Percentiles rank a stretch among this genome's conserved stretches.
Conservation (phyloP, 345 rosid genomes). For the Melaleuca quinquenervia region DNA sequence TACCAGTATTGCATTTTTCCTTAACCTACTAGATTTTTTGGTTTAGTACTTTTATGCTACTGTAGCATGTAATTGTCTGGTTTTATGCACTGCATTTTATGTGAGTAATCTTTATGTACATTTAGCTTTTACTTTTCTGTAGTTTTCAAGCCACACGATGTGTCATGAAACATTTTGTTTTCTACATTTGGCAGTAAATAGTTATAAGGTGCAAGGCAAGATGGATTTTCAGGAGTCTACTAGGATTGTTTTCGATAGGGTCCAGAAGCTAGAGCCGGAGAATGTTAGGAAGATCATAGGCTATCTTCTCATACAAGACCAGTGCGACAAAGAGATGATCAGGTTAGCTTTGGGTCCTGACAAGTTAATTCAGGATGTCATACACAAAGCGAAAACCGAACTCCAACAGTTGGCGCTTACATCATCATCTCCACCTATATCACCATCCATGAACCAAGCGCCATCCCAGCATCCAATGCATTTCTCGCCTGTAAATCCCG, state of each 20-base stretch:
- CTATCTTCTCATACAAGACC: slow-evolving; percentile 29
- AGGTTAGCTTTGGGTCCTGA: slow-evolving; percentile 34
- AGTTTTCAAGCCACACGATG: background rate
- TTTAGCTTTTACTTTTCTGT: background rate
- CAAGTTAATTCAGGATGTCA: slow-evolving; percentile 26
- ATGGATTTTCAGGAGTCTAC: slow-evolving; percentile 45
- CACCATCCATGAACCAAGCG: slow-evolving; percentile 17
- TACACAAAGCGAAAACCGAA: slow-evolving; percentile 31
- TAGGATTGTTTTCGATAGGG: slow-evolving; percentile 25
- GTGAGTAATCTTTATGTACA: background rate
- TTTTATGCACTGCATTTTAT: background rate
- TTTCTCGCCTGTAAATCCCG: slow-evolving; percentile 10
- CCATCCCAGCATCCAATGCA: slow-evolving; percentile 10
- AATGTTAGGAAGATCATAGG: slow-evolving; percentile 40
- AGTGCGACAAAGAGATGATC: slow-evolving; percentile 33
- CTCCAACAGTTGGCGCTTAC: slow-evolving; percentile 19
- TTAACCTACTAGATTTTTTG: background rate
- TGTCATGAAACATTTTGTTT: background rate
- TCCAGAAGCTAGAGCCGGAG: slow-evolving; percentile 44
- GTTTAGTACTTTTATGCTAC: background rate
- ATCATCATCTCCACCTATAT: slow-evolving; percentile 12
- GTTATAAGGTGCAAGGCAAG: background rate
- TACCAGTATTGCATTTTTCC: background rate
- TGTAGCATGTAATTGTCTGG: background rate
- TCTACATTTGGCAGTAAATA: slow-evolving; percentile 4